Evolutionary conservation across 495 filamentous ascomycete genomes (phyloP).

Genomic region (Saxispiralis lemnorum): DNA sequence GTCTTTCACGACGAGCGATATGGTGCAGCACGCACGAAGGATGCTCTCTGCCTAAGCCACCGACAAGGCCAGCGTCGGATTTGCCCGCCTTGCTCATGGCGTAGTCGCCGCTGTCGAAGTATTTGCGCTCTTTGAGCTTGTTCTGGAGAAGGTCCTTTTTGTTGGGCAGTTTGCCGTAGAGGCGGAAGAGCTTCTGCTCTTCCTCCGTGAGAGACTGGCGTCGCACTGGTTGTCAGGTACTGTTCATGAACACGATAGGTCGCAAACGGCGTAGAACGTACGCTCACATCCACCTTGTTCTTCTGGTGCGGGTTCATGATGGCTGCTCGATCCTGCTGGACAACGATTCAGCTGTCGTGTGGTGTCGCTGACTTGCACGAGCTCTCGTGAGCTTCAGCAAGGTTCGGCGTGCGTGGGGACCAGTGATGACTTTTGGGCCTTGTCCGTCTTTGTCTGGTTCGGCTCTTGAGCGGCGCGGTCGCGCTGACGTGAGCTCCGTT

Average conservation of each 20-base stretch:
- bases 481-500: too few species aligned
- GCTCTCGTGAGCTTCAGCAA: too few species aligned
- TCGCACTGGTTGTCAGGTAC: too few species aligned
- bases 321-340: too few species aligned
- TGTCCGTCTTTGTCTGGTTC: too few species aligned
- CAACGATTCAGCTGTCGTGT: too few species aligned
- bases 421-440: too few species aligned
- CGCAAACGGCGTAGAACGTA: slow-evolving; percentile 31
- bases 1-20: neutral
- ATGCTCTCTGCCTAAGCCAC: slow-evolving; percentile 83
- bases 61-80: slow-evolving; percentile 70
- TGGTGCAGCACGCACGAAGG: slow-evolving; percentile 33
- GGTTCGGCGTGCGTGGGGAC: too few species aligned
- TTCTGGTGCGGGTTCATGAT: slow-evolving; percentile 79
- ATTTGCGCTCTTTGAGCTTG: slow-evolving; percentile 96
- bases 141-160: slow-evolving; percentile 94
- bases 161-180: slow-evolving; percentile 91
- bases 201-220: slow-evolving; percentile 67
- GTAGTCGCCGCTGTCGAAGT: slow-evolving; percentile 96
- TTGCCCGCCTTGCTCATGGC: slow-evolving; percentile 97
- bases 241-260: slow-evolving; percentile 1
- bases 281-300: slow-evolving; percentile 91
- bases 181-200: slow-evolving; percentile 84
- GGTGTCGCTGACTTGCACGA: too few species aligned
- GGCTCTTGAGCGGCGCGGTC: too few species aligned